Evolutionary conservation across 257 asterid genomes (phyloP).

Genomic region (Salvia rosmarinus): DNA sequence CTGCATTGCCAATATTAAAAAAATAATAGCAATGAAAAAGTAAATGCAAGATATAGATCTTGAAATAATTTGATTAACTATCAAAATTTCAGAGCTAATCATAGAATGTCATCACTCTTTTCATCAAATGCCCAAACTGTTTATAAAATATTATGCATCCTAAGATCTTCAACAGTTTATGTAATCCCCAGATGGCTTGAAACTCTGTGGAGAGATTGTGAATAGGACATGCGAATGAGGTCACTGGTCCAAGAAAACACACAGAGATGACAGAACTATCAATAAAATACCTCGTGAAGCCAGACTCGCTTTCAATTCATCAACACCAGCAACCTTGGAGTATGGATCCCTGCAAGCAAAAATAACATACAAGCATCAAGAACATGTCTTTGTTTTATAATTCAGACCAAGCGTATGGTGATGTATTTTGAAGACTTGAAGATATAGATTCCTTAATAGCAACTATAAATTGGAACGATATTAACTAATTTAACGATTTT

Average conservation of each 20-base stretch:
- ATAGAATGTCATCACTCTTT: neutral
- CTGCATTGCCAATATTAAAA: neutral
- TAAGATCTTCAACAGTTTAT: neutral
- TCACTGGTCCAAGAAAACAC: conserved; percentile 13
- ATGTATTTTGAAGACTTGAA: neutral
- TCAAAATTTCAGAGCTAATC: neutral
- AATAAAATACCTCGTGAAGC: conserved; percentile 66
- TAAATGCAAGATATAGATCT: neutral
- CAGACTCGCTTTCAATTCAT: conserved; percentile 70
- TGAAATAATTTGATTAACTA: neutral
- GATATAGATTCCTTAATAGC: neutral
- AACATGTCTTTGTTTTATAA: neutral
- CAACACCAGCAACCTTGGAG: conserved; percentile 60
- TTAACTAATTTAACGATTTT: neutral
- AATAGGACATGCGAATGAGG: neutral
- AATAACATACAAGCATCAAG: conserved; percentile 24
- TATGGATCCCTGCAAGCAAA: conserved; percentile 71
- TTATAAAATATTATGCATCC: neutral
- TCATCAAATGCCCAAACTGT: neutral
- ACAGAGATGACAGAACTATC: conserved; percentile 24
- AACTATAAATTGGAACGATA: neutral
- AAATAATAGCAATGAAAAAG: neutral
- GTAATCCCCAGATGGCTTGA: neutral
- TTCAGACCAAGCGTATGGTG: conserved; percentile 9
- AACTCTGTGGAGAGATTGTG: neutral